A percentile compares a stretch with the other conserved stretches of the same genome.
These are phyloP conservation scores for Trichoderma asperelloides DNA, from an alignment of 495 filamentous ascomycete genomes.

Conservation along the genomic window DNA sequence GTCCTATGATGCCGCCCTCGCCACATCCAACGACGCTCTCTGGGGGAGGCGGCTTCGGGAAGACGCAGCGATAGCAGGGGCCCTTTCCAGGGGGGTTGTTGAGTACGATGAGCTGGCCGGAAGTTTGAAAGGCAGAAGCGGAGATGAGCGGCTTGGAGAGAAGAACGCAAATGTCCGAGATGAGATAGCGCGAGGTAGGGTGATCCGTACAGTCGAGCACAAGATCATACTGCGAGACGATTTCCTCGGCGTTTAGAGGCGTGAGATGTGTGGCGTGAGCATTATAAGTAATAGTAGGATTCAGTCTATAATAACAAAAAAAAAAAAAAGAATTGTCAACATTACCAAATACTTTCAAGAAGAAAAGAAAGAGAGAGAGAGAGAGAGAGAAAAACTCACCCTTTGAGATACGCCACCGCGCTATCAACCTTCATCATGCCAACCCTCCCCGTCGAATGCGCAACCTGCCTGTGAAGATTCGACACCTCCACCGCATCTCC, in stretches of 20 bases:
- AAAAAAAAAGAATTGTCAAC: neutral
- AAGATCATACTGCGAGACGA: conserved; percentile 64
- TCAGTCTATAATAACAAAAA: conserved; percentile 54
- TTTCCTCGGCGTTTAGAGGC: conserved; percentile 52
- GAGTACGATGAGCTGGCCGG: conserved; percentile 84
- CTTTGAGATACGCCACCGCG: conserved; percentile 55
- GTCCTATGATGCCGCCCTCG: conserved; percentile 84
- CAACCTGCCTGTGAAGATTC: conserved; percentile 88
- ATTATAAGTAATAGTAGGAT: conserved; percentile 56
- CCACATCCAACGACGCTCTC: conserved; percentile 73
- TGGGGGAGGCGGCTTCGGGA: conserved; percentile 75
- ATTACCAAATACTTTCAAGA: neutral
- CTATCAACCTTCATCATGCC: conserved; percentile 78
- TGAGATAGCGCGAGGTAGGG: conserved; percentile 81
- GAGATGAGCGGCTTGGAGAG: conserved; percentile 73
- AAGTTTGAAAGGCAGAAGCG: conserved; percentile 74
- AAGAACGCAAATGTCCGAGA: conserved; percentile 82
- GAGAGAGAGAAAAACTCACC: conserved; percentile 48
- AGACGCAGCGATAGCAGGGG: conserved; percentile 91
- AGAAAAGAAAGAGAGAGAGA: no score
- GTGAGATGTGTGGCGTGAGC: conserved; percentile 52
- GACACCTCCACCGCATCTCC: conserved; percentile 80
- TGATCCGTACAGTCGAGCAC: conserved; percentile 94
- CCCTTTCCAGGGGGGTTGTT: conserved; percentile 55
- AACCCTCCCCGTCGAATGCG: conserved; percentile 61